Base-by-base conservation (phyloP, 202 grass and related monocot genomes). In the Miscanthus sacchariflorus region DNA sequence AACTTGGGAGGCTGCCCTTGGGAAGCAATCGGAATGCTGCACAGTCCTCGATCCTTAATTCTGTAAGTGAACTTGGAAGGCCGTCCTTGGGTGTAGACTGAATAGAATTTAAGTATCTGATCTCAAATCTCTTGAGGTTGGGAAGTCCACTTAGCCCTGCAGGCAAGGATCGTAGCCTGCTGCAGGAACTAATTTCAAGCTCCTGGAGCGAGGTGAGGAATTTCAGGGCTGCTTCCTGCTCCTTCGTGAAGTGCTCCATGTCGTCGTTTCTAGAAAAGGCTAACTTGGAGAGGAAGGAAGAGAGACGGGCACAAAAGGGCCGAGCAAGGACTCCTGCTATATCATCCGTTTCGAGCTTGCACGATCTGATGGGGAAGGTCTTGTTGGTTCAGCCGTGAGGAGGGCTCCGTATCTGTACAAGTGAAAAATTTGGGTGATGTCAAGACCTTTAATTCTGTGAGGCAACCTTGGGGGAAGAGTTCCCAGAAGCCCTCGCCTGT, bases 201-300 rank as follows among this genome's bases (percentile, higher is more conserved):
- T 35, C 66, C 18, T 82, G 44, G 66, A 82, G 66, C 4, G 45
- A 82, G 45, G 80, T 82, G 65, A 82, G 66, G 10, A 36, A 19
- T 46, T 52, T 27, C 15, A 82, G 64, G 15, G 65, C 45, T 17
- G 35, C 3, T 68, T 69, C 45, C 23, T 82, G 80, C 66, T 23
- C 66, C 5, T 7, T 12, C 4, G 66, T 82, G 66, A 82, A 82
- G 27, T 1, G 1, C 25, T 82, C 65, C 9, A 36, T 21, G 14
- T 81, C 25, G 12, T 78, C 0, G 4, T 63, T n/a, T 1, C 2
- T 0, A 1, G 0, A 2, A 33, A 68, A 12, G 4, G 0, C 2
- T 40, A 81, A 12, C 2, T 17, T 33, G 61, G 39, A 45, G 61
- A 68, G 59, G 40, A 64, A 81, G 54, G 52, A 2, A 59, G 54